Evolutionary conservation across 2,329 filamentous ascomycete genomes (phyloP), one percentile per base, ranked within the genome.

Genomic region (Clonostachys chloroleuca): DNA sequence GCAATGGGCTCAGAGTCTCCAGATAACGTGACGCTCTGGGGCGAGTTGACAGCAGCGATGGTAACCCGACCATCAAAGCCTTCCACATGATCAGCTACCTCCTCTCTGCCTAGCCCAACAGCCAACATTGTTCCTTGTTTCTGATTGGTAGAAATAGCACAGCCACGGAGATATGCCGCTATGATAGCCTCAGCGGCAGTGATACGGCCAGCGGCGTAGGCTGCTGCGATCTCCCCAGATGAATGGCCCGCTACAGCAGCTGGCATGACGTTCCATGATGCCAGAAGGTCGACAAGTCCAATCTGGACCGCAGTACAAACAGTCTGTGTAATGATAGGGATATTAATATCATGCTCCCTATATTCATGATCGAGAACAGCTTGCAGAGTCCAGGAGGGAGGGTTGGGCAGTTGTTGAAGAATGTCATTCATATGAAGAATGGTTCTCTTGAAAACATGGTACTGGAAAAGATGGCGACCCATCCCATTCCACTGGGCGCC

Each of bases 401-500:
- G 12, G 5, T 13, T 12, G 16, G 24, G 9, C 7, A 47, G 37
- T 5, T 2, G 14, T 4, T 14, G 5, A 6, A 47, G 42, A 5
- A 47, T 40, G 5, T 36, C 3, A 16, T 50, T 45, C 34, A 50
- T 33, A 14, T 36, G 42, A 12, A 8, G 30, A n/a, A 47, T 42
- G 6, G 39, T 40, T n/a, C 40, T n/a, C 8, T 24, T 34, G 36
- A 50, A 50, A 7, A 50, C 37, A 7, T 36, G 24, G 36, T 47
- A 48, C 5, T 48, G 20, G 3, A 58, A 24, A 1, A 62, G 46
- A 18, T 59, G 52, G 0, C 45, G 40, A 3, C 56, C 59, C 59
- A 62, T 74, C 42, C 61, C 56, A 1, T 66, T 59, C 62, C 65
- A 71, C 44, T 73, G 69, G 1, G 68, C 58, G 3, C 70, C 70